Evolutionary conservation across 2,329 filamentous ascomycete genomes (phyloP).

Genomic region (Zelopaecilomyces penicillatus): DNA sequence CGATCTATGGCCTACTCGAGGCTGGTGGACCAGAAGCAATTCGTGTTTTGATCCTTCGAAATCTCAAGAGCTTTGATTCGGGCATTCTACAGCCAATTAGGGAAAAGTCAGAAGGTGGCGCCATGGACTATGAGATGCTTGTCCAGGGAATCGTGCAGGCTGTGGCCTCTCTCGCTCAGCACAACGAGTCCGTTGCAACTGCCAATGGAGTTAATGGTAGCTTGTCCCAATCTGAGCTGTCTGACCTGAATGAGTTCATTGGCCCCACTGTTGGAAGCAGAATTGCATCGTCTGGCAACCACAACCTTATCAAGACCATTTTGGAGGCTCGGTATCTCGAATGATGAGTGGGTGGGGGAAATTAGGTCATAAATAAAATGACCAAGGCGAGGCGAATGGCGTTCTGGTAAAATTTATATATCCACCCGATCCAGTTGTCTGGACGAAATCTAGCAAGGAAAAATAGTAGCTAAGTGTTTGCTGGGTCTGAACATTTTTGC

Average conservation of each 20-base stretch:
- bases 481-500: too few species aligned
- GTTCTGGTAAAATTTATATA: conserved; percentile 13
- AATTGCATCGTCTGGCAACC: conserved; percentile 37
- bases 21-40: conserved; percentile 61
- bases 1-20: conserved; percentile 68
- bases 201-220: conserved; percentile 34
- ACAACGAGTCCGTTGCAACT: conserved; percentile 17
- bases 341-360: conserved; percentile 16
- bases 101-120: conserved; percentile 38
- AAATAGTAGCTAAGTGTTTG: too few species aligned
- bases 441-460: too few species aligned
- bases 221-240: conserved; percentile 27
- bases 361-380: neutral
- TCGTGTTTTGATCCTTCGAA: conserved; percentile 47
- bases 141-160: conserved; percentile 49
- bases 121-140: conserved; percentile 46
- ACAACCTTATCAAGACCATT: conserved; percentile 40
- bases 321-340: conserved; percentile 48
- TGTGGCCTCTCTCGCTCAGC: conserved; percentile 35
- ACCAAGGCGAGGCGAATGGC: conserved; percentile 15
- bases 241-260: conserved; percentile 45
- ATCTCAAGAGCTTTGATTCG: conserved; percentile 45
- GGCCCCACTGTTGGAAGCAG: conserved; percentile 45
- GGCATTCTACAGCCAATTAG: conserved; percentile 45
- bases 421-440: neutral